A percentile compares a stretch with the other conserved stretches of the same genome.
phyloP scores from a whole-genome alignment of 2,329 filamentous ascomycete species.

The Microcyclospora pomicola region DNA sequence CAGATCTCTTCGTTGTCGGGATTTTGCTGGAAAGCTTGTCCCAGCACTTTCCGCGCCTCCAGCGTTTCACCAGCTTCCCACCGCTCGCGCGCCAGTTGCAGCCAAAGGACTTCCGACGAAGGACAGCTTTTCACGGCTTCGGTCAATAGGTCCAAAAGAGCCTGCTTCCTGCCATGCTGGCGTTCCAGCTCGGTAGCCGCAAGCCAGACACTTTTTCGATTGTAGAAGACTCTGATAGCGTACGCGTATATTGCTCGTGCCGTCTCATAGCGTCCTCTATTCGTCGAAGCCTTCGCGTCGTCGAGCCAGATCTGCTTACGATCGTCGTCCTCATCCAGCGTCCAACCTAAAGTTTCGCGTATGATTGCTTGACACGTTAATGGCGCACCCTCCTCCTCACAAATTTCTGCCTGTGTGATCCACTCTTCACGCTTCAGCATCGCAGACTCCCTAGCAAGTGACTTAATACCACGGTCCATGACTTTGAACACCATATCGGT shows the following conservation, averaged over 20 bases:
- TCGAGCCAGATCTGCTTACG: slow-evolving; percentile 93
- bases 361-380: slow-evolving; percentile 83
- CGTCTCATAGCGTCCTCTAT: slow-evolving; percentile 72
- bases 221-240: slow-evolving; percentile 76
- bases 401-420: slow-evolving; percentile 88
- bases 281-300: slow-evolving; percentile 72
- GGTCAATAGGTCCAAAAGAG: slow-evolving; percentile 72
- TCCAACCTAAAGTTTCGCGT: slow-evolving; percentile 82
- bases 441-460: slow-evolving; percentile 76
- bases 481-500: slow-evolving; percentile 63
- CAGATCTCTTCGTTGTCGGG: slow-evolving; percentile 97
- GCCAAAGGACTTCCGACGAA: slow-evolving; percentile 81
- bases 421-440: slow-evolving; percentile 97
- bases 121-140: slow-evolving; percentile 91
- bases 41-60: slow-evolving; percentile 72
- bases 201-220: slow-evolving; percentile 76
- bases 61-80: slow-evolving; percentile 81
- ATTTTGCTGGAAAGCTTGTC: slow-evolving; percentile 83
- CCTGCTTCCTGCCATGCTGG: slow-evolving; percentile 71
- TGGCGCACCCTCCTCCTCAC: slow-evolving; percentile 78
- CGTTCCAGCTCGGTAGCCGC: slow-evolving; percentile 84
- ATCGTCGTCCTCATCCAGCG: slow-evolving; percentile 89
- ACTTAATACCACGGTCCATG: slow-evolving; percentile 86
- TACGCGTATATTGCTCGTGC: slow-evolving; percentile 90
- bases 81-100: slow-evolving; percentile 90